Evolutionary conservation across 208 protist genomes (phyloP).

Genomic region (Leishmania turanica): DNA sequence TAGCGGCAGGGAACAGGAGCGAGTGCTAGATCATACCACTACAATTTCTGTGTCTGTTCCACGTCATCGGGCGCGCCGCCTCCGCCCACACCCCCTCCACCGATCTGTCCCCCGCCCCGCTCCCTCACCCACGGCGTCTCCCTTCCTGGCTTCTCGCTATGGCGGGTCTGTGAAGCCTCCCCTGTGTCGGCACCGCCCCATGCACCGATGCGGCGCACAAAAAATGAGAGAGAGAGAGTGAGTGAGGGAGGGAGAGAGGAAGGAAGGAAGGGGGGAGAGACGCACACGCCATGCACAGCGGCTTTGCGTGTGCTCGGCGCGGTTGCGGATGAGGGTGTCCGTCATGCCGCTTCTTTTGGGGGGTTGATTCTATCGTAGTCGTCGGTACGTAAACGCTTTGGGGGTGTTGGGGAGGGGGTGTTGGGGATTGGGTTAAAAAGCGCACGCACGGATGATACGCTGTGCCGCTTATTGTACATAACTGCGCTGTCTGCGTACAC

Average conservation of each 20-base stretch:
- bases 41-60: slow-evolving; percentile 2
- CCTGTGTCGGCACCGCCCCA: background rate
- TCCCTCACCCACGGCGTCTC: background rate
- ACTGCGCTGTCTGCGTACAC: background rate
- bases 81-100: background rate
- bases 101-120: background rate
- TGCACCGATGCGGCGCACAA: background rate
- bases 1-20: background rate
- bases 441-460: background rate
- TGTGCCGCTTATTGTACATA: background rate
- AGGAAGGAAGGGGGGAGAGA: background rate
- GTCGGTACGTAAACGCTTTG: background rate
- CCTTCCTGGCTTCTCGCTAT: slow-evolving; percentile 17
- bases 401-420: background rate
- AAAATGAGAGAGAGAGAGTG: background rate
- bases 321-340: background rate
- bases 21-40: background rate
- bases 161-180: background rate
- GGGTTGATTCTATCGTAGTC: background rate
- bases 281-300: background rate
- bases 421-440: background rate
- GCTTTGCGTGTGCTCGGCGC: background rate
- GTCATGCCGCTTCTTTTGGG: background rate
- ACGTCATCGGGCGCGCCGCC: background rate
- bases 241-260: too few relatives aligned